Evolutionary conservation across 2,329 filamentous ascomycete genomes (phyloP).

Genomic region (Aspergillus thermomutatus): DNA sequence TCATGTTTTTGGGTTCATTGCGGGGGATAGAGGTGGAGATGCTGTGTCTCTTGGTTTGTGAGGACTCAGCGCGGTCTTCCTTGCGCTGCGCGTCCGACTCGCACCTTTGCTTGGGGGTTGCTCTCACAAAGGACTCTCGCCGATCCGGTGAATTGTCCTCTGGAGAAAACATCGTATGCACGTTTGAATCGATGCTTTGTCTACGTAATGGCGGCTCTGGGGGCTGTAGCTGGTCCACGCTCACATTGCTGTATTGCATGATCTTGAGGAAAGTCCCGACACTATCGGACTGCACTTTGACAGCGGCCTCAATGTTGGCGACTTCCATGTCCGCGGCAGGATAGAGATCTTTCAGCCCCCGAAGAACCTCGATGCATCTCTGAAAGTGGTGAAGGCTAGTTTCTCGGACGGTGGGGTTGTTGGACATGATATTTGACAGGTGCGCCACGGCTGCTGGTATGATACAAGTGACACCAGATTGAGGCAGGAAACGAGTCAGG

Average conservation of each 20-base stretch:
- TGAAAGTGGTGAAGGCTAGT: slow-evolving; percentile 72
- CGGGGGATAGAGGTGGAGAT: neutral
- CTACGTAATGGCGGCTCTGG: slow-evolving; percentile 3
- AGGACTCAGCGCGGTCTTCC: neutral
- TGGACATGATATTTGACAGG: slow-evolving; percentile 78
- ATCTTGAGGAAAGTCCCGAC: slow-evolving; percentile 30
- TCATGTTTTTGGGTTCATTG: neutral
- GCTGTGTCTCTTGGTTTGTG: slow-evolving; percentile 2
- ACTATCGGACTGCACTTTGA: slow-evolving; percentile 27
- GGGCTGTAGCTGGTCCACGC: slow-evolving; percentile 5
- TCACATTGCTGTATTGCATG: slow-evolving; percentile 27
- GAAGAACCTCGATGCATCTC: slow-evolving; percentile 81
- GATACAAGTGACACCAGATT: slow-evolving; percentile 80
- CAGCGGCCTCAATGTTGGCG: slow-evolving; percentile 33
- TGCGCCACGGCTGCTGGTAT: slow-evolving; percentile 87
- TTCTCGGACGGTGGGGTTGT: slow-evolving; percentile 64
- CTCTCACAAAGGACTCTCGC: slow-evolving; percentile 10
- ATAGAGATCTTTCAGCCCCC: slow-evolving; percentile 77
- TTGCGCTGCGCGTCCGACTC: neutral
- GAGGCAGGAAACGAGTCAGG: slow-evolving; percentile 73
- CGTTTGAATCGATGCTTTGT: slow-evolving; percentile 14
- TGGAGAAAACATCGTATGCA: slow-evolving; percentile 5
- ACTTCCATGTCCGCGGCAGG: slow-evolving; percentile 74
- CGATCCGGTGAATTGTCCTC: slow-evolving; percentile 4
- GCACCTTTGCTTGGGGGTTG: neutral